phyloP scores from a whole-genome alignment of 2,329 filamentous ascomycete genomes.

The Zopfia rhizophila region DNA sequence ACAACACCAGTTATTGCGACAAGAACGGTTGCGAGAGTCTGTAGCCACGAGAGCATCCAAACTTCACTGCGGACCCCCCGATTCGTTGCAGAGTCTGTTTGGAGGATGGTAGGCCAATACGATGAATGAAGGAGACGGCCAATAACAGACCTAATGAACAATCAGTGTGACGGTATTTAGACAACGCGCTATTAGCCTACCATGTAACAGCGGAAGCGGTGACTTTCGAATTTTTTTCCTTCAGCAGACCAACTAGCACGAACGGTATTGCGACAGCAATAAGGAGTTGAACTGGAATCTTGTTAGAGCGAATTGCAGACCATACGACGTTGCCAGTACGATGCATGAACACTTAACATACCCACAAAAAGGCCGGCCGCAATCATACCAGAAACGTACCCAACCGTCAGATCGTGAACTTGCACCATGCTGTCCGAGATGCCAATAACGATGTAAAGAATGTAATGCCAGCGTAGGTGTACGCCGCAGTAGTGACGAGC shows the following conservation, averaged over 20 bases:
- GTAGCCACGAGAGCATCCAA: constrained; percentile 34
- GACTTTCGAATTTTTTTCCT: constrained; percentile 4
- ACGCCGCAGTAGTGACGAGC: too few species aligned
- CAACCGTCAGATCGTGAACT: constrained; percentile 41
- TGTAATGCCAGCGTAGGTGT: too few species aligned
- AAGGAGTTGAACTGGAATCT: constrained; percentile 13
- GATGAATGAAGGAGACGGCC: constrained; percentile 51
- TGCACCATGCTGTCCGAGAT: too few species aligned
- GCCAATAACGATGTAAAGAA: too few species aligned
- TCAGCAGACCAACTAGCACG: constrained; percentile 17
- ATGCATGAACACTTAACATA: constrained; percentile 23
- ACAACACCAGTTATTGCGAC: constrained; percentile 56
- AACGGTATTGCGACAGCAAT: constrained; percentile 16
- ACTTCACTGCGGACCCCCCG: constrained; percentile 43
- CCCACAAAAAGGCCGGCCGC: constrained; percentile 50
- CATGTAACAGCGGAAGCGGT: constrained; percentile 26
- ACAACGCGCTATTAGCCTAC: too few species aligned
- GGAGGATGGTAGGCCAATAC: constrained; percentile 56
- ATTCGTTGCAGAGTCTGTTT: constrained; percentile 48
- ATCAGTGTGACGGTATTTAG: constrained; percentile 48
- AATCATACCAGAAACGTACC: constrained; percentile 54
- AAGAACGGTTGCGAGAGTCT: constrained; percentile 34
- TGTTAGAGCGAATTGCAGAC: constrained; percentile 7
- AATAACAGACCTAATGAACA: constrained; percentile 53
- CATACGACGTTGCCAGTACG: neutral